Conservation (phyloP, 176 grass and related monocot genomes). For the Paspalum notatum region DNA sequence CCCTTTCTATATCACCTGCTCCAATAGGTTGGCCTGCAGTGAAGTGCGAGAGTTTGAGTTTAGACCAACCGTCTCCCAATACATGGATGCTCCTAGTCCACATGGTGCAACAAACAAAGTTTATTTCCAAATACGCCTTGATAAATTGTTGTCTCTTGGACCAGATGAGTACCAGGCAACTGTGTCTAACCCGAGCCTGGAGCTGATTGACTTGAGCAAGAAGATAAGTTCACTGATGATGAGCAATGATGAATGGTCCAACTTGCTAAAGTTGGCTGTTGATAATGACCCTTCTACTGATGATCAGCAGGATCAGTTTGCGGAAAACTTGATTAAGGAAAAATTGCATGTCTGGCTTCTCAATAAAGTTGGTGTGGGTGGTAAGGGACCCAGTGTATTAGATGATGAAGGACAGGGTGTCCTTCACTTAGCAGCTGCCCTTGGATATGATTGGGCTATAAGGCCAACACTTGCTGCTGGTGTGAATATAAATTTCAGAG, state of each 20-base stretch:
- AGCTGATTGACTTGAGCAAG: slow-evolving; percentile 66
- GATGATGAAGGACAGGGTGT: slow-evolving; percentile 87
- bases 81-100: slow-evolving; percentile 65
- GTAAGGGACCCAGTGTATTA: slow-evolving; percentile 67
- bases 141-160: slow-evolving; percentile 63
- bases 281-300: slow-evolving; percentile 47
- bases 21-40: slow-evolving; percentile 89
- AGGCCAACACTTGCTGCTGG: slow-evolving; percentile 64
- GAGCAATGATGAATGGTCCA: slow-evolving; percentile 75
- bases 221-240: slow-evolving; percentile 67
- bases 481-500: slow-evolving; percentile 84
- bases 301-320: slow-evolving; percentile 62
- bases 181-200: slow-evolving; percentile 38
- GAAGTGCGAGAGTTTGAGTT: slow-evolving; percentile 97
- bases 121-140: slow-evolving; percentile 74
- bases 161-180: slow-evolving; percentile 60
- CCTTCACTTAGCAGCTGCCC: slow-evolving; percentile 80
- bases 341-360: slow-evolving; percentile 83
- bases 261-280: slow-evolving; percentile 64
- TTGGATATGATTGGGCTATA: slow-evolving; percentile 89
- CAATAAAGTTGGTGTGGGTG: slow-evolving; percentile 71
- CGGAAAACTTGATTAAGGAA: slow-evolving; percentile 71
- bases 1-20: slow-evolving; percentile 85
- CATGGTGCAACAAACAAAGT: slow-evolving; percentile 60
- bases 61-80: slow-evolving; percentile 49